A percentile compares a stretch with the other conserved stretches of the same genome.
phyloP scores from a whole-genome alignment of 1,284 basidiomycete genomes.

The Fomitopsis palustris region DNA sequence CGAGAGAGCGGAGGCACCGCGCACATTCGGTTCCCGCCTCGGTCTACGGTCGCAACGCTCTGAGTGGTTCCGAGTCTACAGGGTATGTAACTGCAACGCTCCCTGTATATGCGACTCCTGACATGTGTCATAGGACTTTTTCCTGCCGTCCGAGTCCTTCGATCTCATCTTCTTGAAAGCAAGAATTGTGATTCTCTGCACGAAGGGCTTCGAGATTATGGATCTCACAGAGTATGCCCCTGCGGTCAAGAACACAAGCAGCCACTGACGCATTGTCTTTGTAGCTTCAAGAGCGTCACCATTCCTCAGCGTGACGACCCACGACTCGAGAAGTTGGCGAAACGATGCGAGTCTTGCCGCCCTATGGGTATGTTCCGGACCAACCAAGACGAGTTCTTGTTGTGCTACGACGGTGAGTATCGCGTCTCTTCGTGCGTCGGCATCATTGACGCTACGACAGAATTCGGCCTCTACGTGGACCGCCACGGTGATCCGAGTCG shows the following conservation, averaged over 20 bases:
- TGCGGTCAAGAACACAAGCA: not conserved
- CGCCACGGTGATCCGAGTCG: conserved; percentile 86
- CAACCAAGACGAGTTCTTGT: conserved; percentile 84
- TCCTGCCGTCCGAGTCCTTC: conserved; percentile 85
- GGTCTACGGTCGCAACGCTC: conserved; percentile 74
- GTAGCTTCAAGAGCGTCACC: conserved; percentile 83
- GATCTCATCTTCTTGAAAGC: conserved; percentile 90
- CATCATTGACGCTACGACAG: conserved; percentile 36
- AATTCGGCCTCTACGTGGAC: conserved; percentile 89
- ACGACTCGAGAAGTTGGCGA: conserved; percentile 66
- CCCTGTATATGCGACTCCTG: not conserved
- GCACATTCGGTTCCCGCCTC: conserved; percentile 67
- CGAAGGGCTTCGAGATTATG: conserved; percentile 97
- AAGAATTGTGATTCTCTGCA: conserved; percentile 88
- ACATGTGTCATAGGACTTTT: conserved; percentile 64
- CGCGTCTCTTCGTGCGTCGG: not conserved
- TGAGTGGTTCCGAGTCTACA: conserved; percentile 91
- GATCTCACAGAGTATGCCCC: conserved; percentile 78
- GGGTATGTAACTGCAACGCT: conserved; percentile 41
- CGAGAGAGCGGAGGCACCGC: conserved; percentile 65
- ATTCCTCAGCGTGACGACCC: conserved; percentile 82
- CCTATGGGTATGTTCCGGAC: conserved; percentile 93
- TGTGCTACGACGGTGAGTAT: conserved; percentile 84
- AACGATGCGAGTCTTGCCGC: conserved; percentile 77
- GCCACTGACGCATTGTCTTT: not conserved